These are phyloP conservation scores for Tagetes patula DNA, from an alignment of 129 eudicot genomes.

Conservation along the genomic window DNA sequence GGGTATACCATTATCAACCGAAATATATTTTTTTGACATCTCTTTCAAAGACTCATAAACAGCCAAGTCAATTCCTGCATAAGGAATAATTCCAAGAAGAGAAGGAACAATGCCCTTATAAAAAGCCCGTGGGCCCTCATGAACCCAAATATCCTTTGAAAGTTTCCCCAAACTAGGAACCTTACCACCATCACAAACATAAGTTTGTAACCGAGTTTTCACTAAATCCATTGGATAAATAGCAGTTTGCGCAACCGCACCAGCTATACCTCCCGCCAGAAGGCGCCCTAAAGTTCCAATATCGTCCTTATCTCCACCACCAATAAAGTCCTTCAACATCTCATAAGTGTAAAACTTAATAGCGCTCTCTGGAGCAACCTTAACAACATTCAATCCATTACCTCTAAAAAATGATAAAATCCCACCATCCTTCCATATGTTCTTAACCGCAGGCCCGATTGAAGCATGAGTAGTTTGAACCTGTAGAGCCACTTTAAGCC, in stretches of 20 bases:
- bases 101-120: slow-evolving; percentile 87
- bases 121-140: slow-evolving; percentile 89
- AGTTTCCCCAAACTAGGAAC: slow-evolving; percentile 70
- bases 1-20: slow-evolving; percentile 59
- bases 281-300: slow-evolving; percentile 81
- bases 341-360: slow-evolving; percentile 89
- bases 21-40: slow-evolving; percentile 63
- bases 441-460: slow-evolving; percentile 54
- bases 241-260: slow-evolving; percentile 93
- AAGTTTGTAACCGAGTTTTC: slow-evolving; percentile 89
- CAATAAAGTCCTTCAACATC: slow-evolving; percentile 60
- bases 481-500: slow-evolving; percentile 81
- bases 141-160: slow-evolving; percentile 77
- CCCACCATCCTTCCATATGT: slow-evolving; percentile 83
- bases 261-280: slow-evolving; percentile 92
- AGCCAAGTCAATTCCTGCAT: slow-evolving; percentile 93
- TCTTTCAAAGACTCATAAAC: slow-evolving; percentile 88
- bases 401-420: slow-evolving; percentile 76
- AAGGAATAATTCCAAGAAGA: slow-evolving; percentile 92
- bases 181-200: slow-evolving; percentile 59
- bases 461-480: slow-evolving; percentile 73
- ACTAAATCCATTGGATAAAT: slow-evolving; percentile 97
- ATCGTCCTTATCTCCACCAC: slow-evolving; percentile 67
- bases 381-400: slow-evolving; percentile 79
- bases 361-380: slow-evolving; percentile 99